Percentiles rank a stretch among this genome's conserved stretches.
These are phyloP conservation scores for Mycosarcoma maydis DNA, from an alignment of 1,284 basidiomycete species.

Conservation along the genomic window DNA sequence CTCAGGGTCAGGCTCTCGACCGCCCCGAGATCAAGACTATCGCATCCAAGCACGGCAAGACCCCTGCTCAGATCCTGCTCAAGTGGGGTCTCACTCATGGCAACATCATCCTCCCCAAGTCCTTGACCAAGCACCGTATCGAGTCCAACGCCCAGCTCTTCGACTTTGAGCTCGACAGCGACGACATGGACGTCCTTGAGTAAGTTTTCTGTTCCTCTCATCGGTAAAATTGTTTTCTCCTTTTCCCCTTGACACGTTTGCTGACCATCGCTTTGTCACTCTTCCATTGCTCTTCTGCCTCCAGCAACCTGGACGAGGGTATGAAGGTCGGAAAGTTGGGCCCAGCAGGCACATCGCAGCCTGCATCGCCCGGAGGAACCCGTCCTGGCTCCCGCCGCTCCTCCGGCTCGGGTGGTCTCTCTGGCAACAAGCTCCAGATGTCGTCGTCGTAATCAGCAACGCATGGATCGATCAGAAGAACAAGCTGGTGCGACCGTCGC, in stretches of 20 bases:
- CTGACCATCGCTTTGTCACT: not conserved
- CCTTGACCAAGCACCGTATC: slow-evolving; percentile 63
- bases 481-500: not conserved
- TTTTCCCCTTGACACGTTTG: not conserved
- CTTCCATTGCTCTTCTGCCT: not conserved
- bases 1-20: slow-evolving; percentile 64
- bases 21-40: slow-evolving; percentile 63
- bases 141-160: slow-evolving; percentile 63
- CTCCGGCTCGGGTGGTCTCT: slow-evolving; percentile 57
- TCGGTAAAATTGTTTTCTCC: not conserved
- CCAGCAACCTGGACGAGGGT: slow-evolving; percentile 18
- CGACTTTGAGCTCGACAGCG: slow-evolving; percentile 62
- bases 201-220: too few relatives aligned
- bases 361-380: slow-evolving; percentile 55
- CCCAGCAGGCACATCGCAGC: slow-evolving; percentile 61
- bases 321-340: slow-evolving; percentile 65
- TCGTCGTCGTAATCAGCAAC: slow-evolving; percentile 27
- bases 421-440: slow-evolving; percentile 62
- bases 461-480: not conserved
- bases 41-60: slow-evolving; percentile 64
- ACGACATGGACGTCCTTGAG: slow-evolving; percentile 60
- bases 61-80: slow-evolving; percentile 62
- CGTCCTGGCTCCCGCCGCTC: slow-evolving; percentile 59
- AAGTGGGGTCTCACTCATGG: slow-evolving; percentile 59
- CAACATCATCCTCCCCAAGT: slow-evolving; percentile 65